These are phyloP conservation scores for Chlorella sp. DNA, from an alignment of 139 green algal species.

Conservation along the genomic window DNA sequence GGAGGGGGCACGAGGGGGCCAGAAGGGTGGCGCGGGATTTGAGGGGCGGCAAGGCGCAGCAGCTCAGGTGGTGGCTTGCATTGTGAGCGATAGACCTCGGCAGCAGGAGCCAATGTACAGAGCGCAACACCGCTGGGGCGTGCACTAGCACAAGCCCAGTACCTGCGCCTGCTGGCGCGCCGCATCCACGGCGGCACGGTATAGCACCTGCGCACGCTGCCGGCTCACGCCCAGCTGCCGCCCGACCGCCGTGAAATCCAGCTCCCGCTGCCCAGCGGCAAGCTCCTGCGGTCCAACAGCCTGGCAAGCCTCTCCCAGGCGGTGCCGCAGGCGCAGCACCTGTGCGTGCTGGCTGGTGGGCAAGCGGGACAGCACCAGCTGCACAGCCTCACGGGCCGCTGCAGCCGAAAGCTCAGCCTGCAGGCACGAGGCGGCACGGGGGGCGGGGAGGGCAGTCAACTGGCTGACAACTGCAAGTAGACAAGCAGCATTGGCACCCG, in stretches of 20 bases:
- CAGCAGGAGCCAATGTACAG: no score
- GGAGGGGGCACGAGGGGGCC: no score
- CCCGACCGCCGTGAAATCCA: not conserved
- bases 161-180: not conserved
- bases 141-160: not conserved
- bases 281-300: no score
- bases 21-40: no score
- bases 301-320: not conserved
- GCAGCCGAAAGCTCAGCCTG: not conserved
- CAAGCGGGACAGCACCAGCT: slow-evolving; percentile 2
- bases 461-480: no score
- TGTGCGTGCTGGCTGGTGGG: not conserved
- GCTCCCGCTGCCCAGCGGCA: not conserved
- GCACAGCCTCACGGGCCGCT: not conserved
- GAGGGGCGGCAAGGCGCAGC: not conserved
- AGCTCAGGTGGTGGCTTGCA: not conserved
- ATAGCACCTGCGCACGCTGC: slow-evolving; percentile 1
- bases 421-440: not conserved
- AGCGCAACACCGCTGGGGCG: no score
- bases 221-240: slow-evolving; percentile 18
- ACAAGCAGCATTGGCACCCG: no score
- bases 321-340: slow-evolving; percentile 22
- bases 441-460: not conserved
- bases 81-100: no score
- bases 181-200: not conserved